Percentiles rank a stretch among this genome's conserved stretches.
Conservation (phyloP, 495 filamentous ascomycete species). For the Penicillium soppii region DNA sequence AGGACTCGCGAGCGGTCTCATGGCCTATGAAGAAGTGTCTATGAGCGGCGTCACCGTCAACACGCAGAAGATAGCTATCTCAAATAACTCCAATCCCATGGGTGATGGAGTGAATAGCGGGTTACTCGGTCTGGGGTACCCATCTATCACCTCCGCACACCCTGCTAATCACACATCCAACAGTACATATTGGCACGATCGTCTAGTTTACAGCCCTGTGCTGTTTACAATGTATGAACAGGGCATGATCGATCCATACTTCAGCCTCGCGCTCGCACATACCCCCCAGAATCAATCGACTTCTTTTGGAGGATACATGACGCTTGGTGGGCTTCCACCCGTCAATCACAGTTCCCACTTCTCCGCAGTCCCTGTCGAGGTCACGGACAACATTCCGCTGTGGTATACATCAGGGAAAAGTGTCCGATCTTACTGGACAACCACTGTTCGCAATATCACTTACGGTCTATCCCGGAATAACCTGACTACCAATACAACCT, state of each 20-base stretch:
- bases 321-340: slow-evolving; percentile 26
- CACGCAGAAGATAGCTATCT: slow-evolving; percentile 52
- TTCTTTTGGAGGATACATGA: slow-evolving; percentile 26
- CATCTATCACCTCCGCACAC: slow-evolving; percentile 40
- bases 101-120: slow-evolving; percentile 50
- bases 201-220: slow-evolving; percentile 52
- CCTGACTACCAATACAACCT: slow-evolving; percentile 12
- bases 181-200: slow-evolving; percentile 25
- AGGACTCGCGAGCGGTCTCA: slow-evolving; percentile 52
- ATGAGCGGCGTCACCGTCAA: slow-evolving; percentile 55
- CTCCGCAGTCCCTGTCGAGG: slow-evolving; percentile 22
- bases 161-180: slow-evolving; percentile 27
- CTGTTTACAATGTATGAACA: slow-evolving; percentile 57
- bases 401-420: slow-evolving; percentile 11
- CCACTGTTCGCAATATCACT: slow-evolving; percentile 14
- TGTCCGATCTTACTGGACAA: slow-evolving; percentile 25
- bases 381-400: slow-evolving; percentile 15
- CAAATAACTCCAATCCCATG: slow-evolving; percentile 45
- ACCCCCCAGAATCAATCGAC: slow-evolving; percentile 13
- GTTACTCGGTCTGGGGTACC: slow-evolving; percentile 62
- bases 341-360: slow-evolving; percentile 17
- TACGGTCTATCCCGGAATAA: slow-evolving; percentile 12
- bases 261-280: slow-evolving; percentile 42
- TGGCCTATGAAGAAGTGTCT: slow-evolving; percentile 57
- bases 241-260: slow-evolving; percentile 53